phyloP scores from a whole-genome alignment of 1,284 basidiomycete genomes.

The Cryptococcus amylolentus region DNA sequence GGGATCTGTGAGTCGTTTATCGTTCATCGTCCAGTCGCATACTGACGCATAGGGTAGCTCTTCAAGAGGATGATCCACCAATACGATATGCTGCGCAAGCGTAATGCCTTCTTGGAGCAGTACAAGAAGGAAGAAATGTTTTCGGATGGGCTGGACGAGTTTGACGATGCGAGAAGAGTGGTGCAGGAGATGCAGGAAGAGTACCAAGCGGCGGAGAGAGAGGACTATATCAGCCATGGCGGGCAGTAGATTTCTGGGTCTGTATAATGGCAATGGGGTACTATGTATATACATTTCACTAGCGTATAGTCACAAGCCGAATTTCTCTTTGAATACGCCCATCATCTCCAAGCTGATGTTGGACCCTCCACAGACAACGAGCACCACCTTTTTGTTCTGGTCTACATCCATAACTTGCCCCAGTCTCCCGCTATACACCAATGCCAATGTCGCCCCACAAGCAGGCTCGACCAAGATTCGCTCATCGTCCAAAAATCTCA shows the following conservation, averaged over 20 bases:
- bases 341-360: slow-evolving; percentile 21
- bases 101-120: slow-evolving; percentile 94
- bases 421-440: slow-evolving; percentile 15
- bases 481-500: slow-evolving; percentile 24
- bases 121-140: slow-evolving; percentile 98
- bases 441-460: slow-evolving; percentile 25
- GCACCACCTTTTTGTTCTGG: slow-evolving; percentile 3
- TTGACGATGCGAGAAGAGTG: slow-evolving; percentile 79
- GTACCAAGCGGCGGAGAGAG: slow-evolving; percentile 86
- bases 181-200: slow-evolving; percentile 52
- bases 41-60: slow-evolving; percentile 55
- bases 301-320: not conserved
- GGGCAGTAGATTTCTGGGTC: slow-evolving; percentile 12
- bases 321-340: slow-evolving; percentile 10
- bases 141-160: slow-evolving; percentile 84
- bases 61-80: slow-evolving; percentile 97
- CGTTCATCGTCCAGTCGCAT: not conserved
- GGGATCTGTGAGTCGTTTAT: slow-evolving; percentile 65
- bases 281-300: not conserved
- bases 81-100: slow-evolving; percentile 80
- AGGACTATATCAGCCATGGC: slow-evolving; percentile 69
- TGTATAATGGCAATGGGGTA: too few relatives aligned
- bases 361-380: slow-evolving; percentile 15
- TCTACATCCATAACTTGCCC: not conserved
- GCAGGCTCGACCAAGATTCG: slow-evolving; percentile 25